Percentiles rank a stretch among this genome's conserved stretches.
Evolutionary conservation across 306 rosid species (phyloP).

Genomic region (Acacia confusa): DNA sequence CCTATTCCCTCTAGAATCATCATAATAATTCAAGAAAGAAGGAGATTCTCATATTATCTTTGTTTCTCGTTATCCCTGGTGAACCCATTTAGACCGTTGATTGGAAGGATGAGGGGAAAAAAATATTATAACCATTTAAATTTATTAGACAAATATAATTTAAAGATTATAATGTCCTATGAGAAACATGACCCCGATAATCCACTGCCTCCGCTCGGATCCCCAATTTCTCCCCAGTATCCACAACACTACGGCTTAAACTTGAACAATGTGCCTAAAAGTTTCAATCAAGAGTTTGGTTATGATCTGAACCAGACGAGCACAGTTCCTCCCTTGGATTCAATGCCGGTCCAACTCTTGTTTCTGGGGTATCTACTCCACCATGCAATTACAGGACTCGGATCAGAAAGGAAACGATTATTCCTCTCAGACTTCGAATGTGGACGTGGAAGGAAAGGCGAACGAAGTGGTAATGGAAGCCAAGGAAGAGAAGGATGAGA

Average conservation of each 20-base stretch:
- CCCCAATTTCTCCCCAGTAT: slow-evolving; percentile 23
- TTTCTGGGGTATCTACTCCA: slow-evolving; percentile 39
- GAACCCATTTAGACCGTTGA: too few species aligned
- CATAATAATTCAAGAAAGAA: too few species aligned
- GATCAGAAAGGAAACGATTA: slow-evolving; percentile 7
- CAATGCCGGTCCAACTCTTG: slow-evolving; percentile 19
- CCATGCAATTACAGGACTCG: slow-evolving; percentile 23
- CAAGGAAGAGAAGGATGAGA: slow-evolving; percentile 43
- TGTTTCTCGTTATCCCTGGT: too few species aligned
- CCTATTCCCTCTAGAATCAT: too few species aligned
- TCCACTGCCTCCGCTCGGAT: slow-evolving; percentile 10
- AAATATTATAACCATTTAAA: too few species aligned
- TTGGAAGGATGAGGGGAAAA: too few species aligned
- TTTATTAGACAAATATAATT: too few species aligned
- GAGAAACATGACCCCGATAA: too few species aligned
- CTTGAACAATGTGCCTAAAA: slow-evolving; percentile 13
- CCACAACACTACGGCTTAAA: slow-evolving; percentile 17
- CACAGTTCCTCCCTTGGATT: slow-evolving; percentile 29
- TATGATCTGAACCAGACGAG: slow-evolving; percentile 59
- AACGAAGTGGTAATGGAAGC: slow-evolving; percentile 12
- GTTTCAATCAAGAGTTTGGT: slow-evolving; percentile 48
- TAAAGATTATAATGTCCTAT: too few species aligned
- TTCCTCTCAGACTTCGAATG: not conserved
- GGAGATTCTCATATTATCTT: too few species aligned
- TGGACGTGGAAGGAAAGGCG: slow-evolving; percentile 25